phyloP scores from a whole-genome alignment of 228 moss, liverwort and hornwort genomes.

The Sphagnum magellanicum region DNA sequence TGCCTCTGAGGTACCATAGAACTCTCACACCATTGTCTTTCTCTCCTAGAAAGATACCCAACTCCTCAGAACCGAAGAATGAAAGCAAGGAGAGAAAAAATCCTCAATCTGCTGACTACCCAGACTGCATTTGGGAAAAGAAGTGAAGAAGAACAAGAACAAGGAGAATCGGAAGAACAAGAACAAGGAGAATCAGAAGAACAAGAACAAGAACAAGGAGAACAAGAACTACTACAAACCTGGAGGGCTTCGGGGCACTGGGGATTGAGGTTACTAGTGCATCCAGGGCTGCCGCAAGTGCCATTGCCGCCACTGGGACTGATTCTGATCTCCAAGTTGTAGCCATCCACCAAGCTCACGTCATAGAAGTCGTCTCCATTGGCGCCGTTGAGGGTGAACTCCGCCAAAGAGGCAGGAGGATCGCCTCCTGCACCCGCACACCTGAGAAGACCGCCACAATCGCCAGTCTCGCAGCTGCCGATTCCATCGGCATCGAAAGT shows the following conservation, averaged over 20 bases:
- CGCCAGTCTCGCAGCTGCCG: constrained; percentile 3
- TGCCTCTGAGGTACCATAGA: too few species aligned
- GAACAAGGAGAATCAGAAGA: constrained; percentile 20
- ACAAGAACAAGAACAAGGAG: constrained; percentile 15
- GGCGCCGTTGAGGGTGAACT: constrained; percentile 1
- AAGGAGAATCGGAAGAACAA: constrained; percentile 13
- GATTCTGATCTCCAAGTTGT: constrained; percentile 6
- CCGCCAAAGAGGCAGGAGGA: constrained; percentile 12
- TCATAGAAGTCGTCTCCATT: constrained; percentile 8
- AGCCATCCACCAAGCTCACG: constrained; percentile 13
- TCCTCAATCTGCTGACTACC: too few species aligned
- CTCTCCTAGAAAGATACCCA: too few species aligned
- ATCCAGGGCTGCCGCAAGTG: constrained; percentile 6
- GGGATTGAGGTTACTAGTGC: constrained; percentile 7
- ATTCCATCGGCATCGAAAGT: not conserved
- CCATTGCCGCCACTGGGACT: not conserved
- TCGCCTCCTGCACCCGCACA: constrained; percentile 9
- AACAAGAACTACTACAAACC: constrained; percentile 15
- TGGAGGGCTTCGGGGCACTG: constrained; percentile 7
- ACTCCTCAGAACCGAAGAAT: too few species aligned
- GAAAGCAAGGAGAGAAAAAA: too few species aligned
- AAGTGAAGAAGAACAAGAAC: constrained; percentile 15
- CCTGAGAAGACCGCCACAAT: not conserved
- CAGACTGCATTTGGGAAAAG: too few species aligned
- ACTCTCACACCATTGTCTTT: too few species aligned